Evolutionary conservation across 495 filamentous ascomycete genomes (phyloP).

Genomic region (Patellaria atrata): DNA sequence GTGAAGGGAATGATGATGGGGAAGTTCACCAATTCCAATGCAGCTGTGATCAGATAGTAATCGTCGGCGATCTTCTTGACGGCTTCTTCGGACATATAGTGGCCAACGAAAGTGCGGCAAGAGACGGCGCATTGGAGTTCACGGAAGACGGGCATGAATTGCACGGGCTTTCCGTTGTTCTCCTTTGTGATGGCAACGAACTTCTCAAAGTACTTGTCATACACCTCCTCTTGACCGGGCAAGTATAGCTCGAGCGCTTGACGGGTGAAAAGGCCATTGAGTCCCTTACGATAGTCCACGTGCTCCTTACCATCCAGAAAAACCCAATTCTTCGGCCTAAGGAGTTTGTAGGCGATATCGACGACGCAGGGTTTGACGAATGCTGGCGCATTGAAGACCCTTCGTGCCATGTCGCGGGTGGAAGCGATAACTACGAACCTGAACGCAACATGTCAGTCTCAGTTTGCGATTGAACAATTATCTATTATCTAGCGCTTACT

Average conservation of each 20-base stretch:
- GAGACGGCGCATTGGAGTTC: constrained; percentile 93
- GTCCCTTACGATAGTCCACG: constrained; percentile 91
- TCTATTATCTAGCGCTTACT: no score
- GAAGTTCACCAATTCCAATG: constrained; percentile 96
- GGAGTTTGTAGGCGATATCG: constrained; percentile 85
- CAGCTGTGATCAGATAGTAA: constrained; percentile 91
- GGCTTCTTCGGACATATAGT: constrained; percentile 79
- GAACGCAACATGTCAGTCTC: constrained; percentile 1
- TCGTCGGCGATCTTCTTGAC: constrained; percentile 94
- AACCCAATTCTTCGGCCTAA: constrained; percentile 89
- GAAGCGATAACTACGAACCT: constrained; percentile 98
- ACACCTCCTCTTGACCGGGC: constrained; percentile 83
- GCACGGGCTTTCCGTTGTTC: constrained; percentile 51
- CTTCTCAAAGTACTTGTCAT: constrained; percentile 67
- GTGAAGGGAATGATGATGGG: constrained; percentile 94
- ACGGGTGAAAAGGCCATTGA: constrained; percentile 90
- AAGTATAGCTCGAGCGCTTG: constrained; percentile 78
- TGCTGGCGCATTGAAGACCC: constrained; percentile 86
- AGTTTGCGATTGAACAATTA: neutral
- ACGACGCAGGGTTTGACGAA: constrained; percentile 97
- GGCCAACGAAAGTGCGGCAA: constrained; percentile 89
- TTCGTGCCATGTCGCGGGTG: constrained; percentile 86
- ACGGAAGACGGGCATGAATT: constrained; percentile 87
- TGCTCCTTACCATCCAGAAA: constrained; percentile 93
- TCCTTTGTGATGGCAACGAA: constrained; percentile 61